These are phyloP conservation scores for Dactylella cylindrospora DNA, from an alignment of 2,329 filamentous ascomycete species.

Conservation along the genomic window DNA sequence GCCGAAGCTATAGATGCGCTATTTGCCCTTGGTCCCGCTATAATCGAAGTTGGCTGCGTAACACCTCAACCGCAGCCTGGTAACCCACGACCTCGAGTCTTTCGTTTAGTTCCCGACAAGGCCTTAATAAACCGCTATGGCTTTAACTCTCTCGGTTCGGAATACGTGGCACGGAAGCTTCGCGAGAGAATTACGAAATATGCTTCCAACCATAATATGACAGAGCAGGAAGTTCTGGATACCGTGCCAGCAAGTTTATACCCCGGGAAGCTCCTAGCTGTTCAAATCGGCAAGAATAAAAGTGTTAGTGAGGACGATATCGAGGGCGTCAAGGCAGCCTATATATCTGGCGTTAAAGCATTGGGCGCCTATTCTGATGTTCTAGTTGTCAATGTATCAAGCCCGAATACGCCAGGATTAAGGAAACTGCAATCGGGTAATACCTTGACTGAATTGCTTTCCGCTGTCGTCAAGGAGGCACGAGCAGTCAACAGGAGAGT, in stretches of 20 bases:
- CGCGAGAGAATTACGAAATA: slow-evolving; percentile 76
- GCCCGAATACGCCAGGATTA: slow-evolving; percentile 90
- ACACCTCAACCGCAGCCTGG: slow-evolving; percentile 85
- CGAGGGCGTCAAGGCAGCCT: slow-evolving; percentile 73
- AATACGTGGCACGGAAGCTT: slow-evolving; percentile 77
- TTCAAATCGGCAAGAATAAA: slow-evolving; percentile 98
- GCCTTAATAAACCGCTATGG: slow-evolving; percentile 95
- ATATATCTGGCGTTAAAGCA: slow-evolving; percentile 83
- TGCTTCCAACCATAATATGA: slow-evolving; percentile 69
- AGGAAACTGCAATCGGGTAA: slow-evolving; percentile 81
- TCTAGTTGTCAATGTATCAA: slow-evolving; percentile 96
- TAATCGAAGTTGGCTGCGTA: slow-evolving; percentile 90
- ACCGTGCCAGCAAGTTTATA: slow-evolving; percentile 78
- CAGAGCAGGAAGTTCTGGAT: slow-evolving; percentile 72
- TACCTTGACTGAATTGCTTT: slow-evolving; percentile 77
- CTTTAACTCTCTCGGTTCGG: slow-evolving; percentile 86
- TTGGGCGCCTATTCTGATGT: slow-evolving; percentile 89
- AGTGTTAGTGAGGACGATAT: slow-evolving; percentile 81
- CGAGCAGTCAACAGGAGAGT: slow-evolving; percentile 65
- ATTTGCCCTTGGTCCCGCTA: slow-evolving; percentile 77
- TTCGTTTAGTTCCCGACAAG: slow-evolving; percentile 78
- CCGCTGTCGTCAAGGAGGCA: slow-evolving; percentile 79
- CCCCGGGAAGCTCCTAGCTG: slow-evolving; percentile 74
- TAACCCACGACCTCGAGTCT: slow-evolving; percentile 84
- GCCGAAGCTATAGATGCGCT: slow-evolving; percentile 83